These are phyloP conservation scores for Beauveria rudraprayagi DNA, from an alignment of 2,329 filamentous ascomycete species.

Conservation along the genomic window DNA sequence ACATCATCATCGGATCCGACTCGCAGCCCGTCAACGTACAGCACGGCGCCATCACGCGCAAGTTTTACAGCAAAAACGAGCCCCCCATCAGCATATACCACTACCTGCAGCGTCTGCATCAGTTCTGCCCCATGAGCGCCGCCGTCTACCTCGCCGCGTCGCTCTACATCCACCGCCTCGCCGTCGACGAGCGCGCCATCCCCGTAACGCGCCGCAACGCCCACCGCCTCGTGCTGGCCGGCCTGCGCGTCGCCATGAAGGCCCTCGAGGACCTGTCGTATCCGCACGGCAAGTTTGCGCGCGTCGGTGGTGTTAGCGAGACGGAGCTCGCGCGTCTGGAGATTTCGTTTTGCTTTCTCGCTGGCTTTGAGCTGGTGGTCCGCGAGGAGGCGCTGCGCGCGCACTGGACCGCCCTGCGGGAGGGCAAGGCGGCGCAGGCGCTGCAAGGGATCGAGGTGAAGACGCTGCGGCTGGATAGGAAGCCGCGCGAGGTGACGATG, in stretches of 20 bases:
- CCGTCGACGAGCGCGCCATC: slow-evolving; percentile 68
- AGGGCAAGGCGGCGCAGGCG: slow-evolving; percentile 16
- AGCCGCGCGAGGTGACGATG: background rate
- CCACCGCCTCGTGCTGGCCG: slow-evolving; percentile 77
- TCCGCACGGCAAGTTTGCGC: slow-evolving; percentile 73
- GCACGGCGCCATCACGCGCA: slow-evolving; percentile 77
- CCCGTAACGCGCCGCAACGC: slow-evolving; percentile 77
- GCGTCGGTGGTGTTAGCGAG: slow-evolving; percentile 81
- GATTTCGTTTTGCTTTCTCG: slow-evolving; percentile 80
- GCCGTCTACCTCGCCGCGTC: slow-evolving; percentile 88
- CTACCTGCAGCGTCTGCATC: slow-evolving; percentile 80
- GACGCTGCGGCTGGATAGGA: slow-evolving; percentile 10
- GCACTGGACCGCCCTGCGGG: slow-evolving; percentile 27
- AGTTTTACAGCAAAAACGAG: slow-evolving; percentile 85
- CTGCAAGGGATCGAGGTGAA: slow-evolving; percentile 8
- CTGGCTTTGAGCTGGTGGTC: slow-evolving; percentile 72
- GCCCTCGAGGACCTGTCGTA: slow-evolving; percentile 89
- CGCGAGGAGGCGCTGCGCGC: slow-evolving; percentile 23
- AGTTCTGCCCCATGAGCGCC: slow-evolving; percentile 87
- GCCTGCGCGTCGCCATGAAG: slow-evolving; percentile 84
- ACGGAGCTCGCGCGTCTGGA: slow-evolving; percentile 76
- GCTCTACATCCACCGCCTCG: slow-evolving; percentile 77
- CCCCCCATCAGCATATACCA: slow-evolving; percentile 77
- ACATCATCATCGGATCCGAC: slow-evolving; percentile 58
- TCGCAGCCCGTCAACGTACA: slow-evolving; percentile 68